Conservation (phyloP, 2,329 filamentous ascomycete genomes). For the Penicillium fuscoglaucum region DNA sequence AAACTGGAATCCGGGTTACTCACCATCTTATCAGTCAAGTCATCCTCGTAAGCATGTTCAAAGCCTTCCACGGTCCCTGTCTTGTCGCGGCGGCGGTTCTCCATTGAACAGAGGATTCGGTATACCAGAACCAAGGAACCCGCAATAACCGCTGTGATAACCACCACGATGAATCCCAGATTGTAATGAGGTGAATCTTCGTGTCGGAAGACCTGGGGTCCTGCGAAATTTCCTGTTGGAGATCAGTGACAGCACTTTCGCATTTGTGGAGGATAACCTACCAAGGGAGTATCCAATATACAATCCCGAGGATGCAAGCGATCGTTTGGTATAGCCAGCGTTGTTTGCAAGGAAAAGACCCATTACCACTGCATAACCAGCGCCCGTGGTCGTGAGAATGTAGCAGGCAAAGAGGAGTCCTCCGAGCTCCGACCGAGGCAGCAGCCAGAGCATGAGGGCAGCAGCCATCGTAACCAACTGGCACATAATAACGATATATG, state of each 20-base stretch:
- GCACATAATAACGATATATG: background rate
- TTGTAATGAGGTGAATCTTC: background rate
- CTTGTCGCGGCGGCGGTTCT: background rate
- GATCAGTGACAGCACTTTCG: background rate
- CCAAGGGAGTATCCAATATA: conserved; percentile 3
- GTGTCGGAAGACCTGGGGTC: background rate
- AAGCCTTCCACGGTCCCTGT: background rate
- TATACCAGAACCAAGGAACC: background rate
- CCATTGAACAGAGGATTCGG: background rate
- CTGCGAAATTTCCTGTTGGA: background rate
- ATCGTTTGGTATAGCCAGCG: background rate
- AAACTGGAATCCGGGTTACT: background rate
- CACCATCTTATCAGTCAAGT: background rate
- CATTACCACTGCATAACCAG: background rate
- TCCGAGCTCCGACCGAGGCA: background rate
- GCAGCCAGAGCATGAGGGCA: background rate
- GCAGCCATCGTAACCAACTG: background rate
- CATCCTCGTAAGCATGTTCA: conserved; percentile 1
- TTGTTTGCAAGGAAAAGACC: background rate
- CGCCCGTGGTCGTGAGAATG: background rate
- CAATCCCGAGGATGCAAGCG: background rate
- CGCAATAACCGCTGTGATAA: background rate
- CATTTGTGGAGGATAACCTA: background rate
- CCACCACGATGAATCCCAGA: background rate
- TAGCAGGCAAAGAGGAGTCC: background rate